These are phyloP conservation scores for Venturia pyrina DNA, from an alignment of 2,329 filamentous ascomycete genomes.

Conservation along the genomic window DNA sequence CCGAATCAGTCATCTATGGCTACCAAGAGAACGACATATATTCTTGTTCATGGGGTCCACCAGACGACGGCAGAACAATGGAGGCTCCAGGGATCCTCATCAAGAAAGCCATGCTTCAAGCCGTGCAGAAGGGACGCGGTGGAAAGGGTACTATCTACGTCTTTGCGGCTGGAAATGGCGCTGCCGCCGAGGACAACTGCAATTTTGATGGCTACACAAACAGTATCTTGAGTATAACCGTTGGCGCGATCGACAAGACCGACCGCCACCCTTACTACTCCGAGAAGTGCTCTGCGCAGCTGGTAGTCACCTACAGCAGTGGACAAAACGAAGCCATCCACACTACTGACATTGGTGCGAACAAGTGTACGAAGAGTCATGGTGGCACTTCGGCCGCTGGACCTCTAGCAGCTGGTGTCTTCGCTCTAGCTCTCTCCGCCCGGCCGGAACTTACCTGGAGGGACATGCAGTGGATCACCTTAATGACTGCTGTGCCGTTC, in stretches of 20 bases:
- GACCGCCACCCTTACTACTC: conserved; percentile 93
- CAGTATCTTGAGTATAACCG: conserved; percentile 97
- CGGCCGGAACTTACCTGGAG: conserved; percentile 86
- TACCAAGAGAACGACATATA: conserved; percentile 92
- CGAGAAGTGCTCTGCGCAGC: conserved; percentile 86
- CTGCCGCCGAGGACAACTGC: conserved; percentile 81
- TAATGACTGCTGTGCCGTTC: conserved; percentile 74
- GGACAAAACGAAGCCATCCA: conserved; percentile 83
- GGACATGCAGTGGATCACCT: conserved; percentile 84
- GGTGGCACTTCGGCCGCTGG: conserved; percentile 94
- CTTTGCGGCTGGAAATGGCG: conserved; percentile 93
- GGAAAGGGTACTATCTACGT: conserved; percentile 88
- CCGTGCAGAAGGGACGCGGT: conserved; percentile 74
- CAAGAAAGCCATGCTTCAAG: conserved; percentile 80
- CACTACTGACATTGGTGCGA: conserved; percentile 84
- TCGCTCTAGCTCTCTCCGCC: conserved; percentile 74
- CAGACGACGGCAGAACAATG: conserved; percentile 89
- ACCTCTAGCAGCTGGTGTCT: conserved; percentile 83
- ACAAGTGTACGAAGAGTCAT: conserved; percentile 70
- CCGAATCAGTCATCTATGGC: conserved; percentile 82
- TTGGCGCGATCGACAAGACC: conserved; percentile 81
- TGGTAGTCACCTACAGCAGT: conserved; percentile 95
- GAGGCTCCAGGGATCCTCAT: conserved; percentile 86
- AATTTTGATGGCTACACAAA: conserved; percentile 99
- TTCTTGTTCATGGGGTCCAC: conserved; percentile 96